Conservation (phyloP, 805 yeast genomes). For the Candida manassasensis region DNA sequence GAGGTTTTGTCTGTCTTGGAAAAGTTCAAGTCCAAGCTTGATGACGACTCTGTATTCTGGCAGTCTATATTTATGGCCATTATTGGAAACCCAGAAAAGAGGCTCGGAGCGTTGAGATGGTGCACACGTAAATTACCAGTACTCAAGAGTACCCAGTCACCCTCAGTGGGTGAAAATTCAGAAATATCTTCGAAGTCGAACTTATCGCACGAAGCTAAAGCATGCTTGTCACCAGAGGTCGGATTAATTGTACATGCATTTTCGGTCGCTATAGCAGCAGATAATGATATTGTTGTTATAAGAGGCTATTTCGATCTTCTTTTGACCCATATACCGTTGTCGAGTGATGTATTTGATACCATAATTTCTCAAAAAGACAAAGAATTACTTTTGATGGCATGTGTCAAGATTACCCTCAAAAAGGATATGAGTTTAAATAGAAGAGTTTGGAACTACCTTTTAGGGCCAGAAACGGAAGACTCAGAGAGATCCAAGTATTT, state of each 20-base stretch:
- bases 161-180: background rate
- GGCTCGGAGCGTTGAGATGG: conserved; percentile 84
- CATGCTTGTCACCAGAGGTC: conserved; percentile 69
- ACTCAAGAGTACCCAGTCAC: conserved; percentile 24
- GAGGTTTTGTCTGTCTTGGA: conserved; percentile 59
- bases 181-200: conserved; percentile 6
- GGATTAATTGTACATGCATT: conserved; percentile 76
- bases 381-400: conserved; percentile 53
- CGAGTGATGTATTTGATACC: conserved; percentile 50
- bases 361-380: conserved; percentile 51
- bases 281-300: conserved; percentile 60
- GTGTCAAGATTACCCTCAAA: conserved; percentile 64
- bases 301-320: conserved; percentile 86
- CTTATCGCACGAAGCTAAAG: conserved; percentile 48
- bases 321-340: conserved; percentile 60
- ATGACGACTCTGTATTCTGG: conserved; percentile 81
- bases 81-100: conserved; percentile 72
- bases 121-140: conserved; percentile 61
- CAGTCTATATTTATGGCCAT: conserved; percentile 69
- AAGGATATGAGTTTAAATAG: conserved; percentile 94
- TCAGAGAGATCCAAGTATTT: conserved; percentile 53
- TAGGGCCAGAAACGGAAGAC: conserved; percentile 62
- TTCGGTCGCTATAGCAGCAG: conserved; percentile 54
- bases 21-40: conserved; percentile 48
- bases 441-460: conserved; percentile 87